Evolutionary conservation across 2,329 filamentous ascomycete genomes (phyloP).

Genomic region (Ilyonectria destructans): DNA sequence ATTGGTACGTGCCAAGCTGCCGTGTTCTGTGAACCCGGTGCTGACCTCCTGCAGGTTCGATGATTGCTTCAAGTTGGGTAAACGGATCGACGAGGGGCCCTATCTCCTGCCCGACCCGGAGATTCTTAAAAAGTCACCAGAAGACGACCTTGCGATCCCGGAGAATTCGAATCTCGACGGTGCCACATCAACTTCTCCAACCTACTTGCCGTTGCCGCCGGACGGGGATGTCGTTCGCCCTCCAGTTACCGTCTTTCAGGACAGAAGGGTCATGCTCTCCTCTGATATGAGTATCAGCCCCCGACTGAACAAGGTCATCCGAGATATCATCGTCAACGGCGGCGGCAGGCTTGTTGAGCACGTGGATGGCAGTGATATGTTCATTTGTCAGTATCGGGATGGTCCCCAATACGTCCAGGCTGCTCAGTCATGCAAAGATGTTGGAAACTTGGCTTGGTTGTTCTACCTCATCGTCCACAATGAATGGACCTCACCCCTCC

Average conservation of each 20-base stretch:
- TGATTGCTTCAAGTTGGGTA: constrained; percentile 93
- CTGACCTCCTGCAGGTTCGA: constrained; percentile 80
- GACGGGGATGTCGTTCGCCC: constrained; percentile 61
- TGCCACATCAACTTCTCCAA: constrained; percentile 70
- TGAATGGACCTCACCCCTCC: constrained; percentile 88
- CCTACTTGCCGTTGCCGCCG: constrained; percentile 62
- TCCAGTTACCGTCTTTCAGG: constrained; percentile 82
- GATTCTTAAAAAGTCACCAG: constrained; percentile 75
- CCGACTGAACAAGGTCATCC: constrained; percentile 78
- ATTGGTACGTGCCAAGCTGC: constrained; percentile 75
- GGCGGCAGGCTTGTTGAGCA: constrained; percentile 79
- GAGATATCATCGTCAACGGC: constrained; percentile 79
- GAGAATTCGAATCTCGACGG: constrained; percentile 76
- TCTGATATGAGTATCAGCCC: constrained; percentile 80
- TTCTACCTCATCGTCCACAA: constrained; percentile 93
- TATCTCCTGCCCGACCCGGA: constrained; percentile 91
- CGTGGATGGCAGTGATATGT: constrained; percentile 83
- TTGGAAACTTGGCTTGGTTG: constrained; percentile 95
- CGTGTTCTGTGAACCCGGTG: neutral
- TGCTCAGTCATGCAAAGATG: constrained; percentile 83
- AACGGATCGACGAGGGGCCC: constrained; percentile 89
- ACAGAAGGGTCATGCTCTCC: constrained; percentile 84
- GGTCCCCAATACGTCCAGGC: constrained; percentile 85
- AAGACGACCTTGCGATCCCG: constrained; percentile 71
- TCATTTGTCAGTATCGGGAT: constrained; percentile 89